Evolutionary conservation across 805 yeast species (phyloP).

Genomic region (Scheffersomyces stipitis): DNA sequence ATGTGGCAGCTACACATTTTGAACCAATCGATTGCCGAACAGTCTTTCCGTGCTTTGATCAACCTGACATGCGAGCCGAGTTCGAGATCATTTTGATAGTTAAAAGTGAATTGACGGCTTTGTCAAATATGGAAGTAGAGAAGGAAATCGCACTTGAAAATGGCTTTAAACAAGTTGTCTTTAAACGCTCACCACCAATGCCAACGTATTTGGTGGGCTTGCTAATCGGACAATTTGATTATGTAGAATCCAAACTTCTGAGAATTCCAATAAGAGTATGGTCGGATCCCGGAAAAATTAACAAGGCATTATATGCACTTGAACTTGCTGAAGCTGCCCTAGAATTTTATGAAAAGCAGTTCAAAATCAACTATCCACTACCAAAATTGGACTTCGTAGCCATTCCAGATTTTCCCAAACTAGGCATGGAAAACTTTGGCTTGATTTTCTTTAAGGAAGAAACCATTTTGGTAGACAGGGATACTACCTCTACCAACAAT

Average conservation of each 20-base stretch:
- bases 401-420: constrained; percentile 1
- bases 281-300: not conserved
- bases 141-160: not conserved
- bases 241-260: not conserved
- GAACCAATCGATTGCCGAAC: not conserved
- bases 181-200: constrained; percentile 1
- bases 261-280: not conserved
- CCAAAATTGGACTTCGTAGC: constrained; percentile 1
- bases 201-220: constrained; percentile 2
- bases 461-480: not conserved
- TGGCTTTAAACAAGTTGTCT: not conserved
- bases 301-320: not conserved
- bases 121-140: not conserved
- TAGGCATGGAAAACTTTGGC: constrained; percentile 3
- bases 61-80: not conserved
- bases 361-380: constrained; percentile 1
- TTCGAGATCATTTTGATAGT: not conserved
- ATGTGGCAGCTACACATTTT: not conserved
- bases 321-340: constrained; percentile 2
- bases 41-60: not conserved
- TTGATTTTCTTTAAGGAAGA: not conserved
- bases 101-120: not conserved
- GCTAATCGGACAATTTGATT: not conserved
- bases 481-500: not conserved
- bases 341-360: not conserved